Conservation (phyloP, 345 rosid species). For the Acer saccharum region DNA sequence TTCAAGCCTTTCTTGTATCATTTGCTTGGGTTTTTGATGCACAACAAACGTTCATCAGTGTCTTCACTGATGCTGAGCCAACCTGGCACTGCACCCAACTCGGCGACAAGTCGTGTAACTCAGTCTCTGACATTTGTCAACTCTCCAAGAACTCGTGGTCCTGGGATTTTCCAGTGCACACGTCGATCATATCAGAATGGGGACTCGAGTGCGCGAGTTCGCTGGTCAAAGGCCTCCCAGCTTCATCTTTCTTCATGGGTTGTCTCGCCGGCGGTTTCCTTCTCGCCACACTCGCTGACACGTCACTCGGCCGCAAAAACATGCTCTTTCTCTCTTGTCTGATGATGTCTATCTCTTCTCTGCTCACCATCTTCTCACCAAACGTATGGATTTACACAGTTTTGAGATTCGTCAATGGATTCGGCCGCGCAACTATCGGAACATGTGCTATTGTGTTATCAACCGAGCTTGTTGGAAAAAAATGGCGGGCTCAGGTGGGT, state of each 20-base stretch:
- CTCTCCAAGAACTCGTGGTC: slow-evolving; percentile 49
- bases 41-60: slow-evolving; percentile 64
- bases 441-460: slow-evolving; percentile 52
- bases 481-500: slow-evolving; percentile 52
- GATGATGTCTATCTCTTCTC: slow-evolving; percentile 44
- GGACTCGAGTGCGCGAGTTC: slow-evolving; percentile 49
- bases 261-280: slow-evolving; percentile 57
- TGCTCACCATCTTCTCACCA: slow-evolving; percentile 39
- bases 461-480: slow-evolving; percentile 50
- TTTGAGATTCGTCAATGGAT: slow-evolving; percentile 45
- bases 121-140: slow-evolving; percentile 34
- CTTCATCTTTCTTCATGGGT: slow-evolving; percentile 62
- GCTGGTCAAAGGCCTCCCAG: slow-evolving; percentile 52
- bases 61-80: slow-evolving; percentile 59
- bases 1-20: slow-evolving; percentile 58
- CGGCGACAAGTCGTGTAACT: slow-evolving; percentile 19
- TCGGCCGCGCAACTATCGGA: slow-evolving; percentile 50
- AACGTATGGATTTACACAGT: slow-evolving; percentile 48
- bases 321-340: slow-evolving; percentile 47
- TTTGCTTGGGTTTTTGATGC: slow-evolving; percentile 58
- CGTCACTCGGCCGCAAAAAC: slow-evolving; percentile 62
- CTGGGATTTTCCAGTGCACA: slow-evolving; percentile 41
- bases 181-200: slow-evolving; percentile 60
- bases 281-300: slow-evolving; percentile 54
- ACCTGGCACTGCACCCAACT: slow-evolving; percentile 51